Evolutionary conservation across 495 filamentous ascomycete species (phyloP), one percentile per base, ranked within the genome.

Genomic region (Aspergillus affinis): DNA sequence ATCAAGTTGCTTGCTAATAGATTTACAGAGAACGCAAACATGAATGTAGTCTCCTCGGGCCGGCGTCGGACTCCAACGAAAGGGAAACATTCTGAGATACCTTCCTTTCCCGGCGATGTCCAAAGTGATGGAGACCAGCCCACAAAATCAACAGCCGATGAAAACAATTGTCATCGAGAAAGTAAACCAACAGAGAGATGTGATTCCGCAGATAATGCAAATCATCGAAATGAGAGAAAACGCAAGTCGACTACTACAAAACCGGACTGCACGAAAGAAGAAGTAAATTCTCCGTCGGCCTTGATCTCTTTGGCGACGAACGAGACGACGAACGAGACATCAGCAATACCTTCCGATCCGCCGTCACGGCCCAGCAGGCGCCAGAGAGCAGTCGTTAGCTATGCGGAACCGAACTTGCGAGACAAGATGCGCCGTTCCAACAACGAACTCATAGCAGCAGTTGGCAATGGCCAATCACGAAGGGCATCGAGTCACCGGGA

Each of bases 361-460:
- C 78, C 76, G 54, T 78, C 76, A 36, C 80, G 90, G 51, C 80
- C 84, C 10, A 85, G 83, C 48, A 78, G 91, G 26, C 84, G 91
- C 60, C 82, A 86, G 13, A 77, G 86, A 53, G 76, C 83, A 7
- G 80, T 82, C 29, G 82, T 96, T 50, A 94, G 89, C 75, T 96
- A 96, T 69, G 89, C 90, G 21, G 89, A 93, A 70, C 91, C 91
- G 9, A 95, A 89, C 66, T 76, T 96, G 32, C 81, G 89, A 54
- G 88, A 86, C 65, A 96, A 96, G 75, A 95, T 96, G 91, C 82
- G 91, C 53, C 85, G 91, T 52, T 88, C 90, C 20, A 88, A 87
- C 17, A 90, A 88, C 61, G 82, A 88, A 55, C 72, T 93, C 6
- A 79, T 86, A 41, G 88, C 90, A 69, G 90, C 90, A 8, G 90